These are phyloP conservation scores for Sarocladiaceae sp. DNA, from an alignment of 2,329 filamentous ascomycete genomes.

Conservation along the genomic window DNA sequence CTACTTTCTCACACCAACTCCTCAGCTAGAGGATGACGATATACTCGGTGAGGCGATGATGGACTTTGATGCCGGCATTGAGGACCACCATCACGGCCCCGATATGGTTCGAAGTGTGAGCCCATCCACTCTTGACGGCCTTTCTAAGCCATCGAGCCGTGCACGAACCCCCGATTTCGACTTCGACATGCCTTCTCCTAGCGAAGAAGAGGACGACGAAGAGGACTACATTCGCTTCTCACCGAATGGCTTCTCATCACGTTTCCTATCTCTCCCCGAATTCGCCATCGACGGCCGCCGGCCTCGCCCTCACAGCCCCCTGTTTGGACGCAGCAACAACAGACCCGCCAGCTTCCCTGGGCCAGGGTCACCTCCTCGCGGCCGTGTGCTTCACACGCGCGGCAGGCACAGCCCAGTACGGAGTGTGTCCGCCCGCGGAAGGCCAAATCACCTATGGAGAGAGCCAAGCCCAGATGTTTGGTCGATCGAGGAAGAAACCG, in stretches of 20 bases:
- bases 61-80: conserved; percentile 56
- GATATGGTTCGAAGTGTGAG: conserved; percentile 51
- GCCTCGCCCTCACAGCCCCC: conserved; percentile 26
- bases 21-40: conserved; percentile 36
- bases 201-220: conserved; percentile 43
- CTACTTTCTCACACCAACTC: conserved; percentile 51
- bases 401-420: conserved; percentile 23
- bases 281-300: conserved; percentile 32
- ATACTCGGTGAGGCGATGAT: conserved; percentile 31
- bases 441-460: conserved; percentile 45
- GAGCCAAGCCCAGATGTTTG: conserved; percentile 57
- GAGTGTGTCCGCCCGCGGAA: conserved; percentile 26
- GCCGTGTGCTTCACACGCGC: conserved; percentile 20
- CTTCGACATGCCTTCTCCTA: conserved; percentile 38
- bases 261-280: conserved; percentile 39
- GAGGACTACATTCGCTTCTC: conserved; percentile 48
- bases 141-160: conserved; percentile 30
- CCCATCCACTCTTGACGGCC: conserved; percentile 50
- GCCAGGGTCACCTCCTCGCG: conserved; percentile 24
- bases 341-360: conserved; percentile 24
- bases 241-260: conserved; percentile 27
- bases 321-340: conserved; percentile 25
- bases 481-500: conserved; percentile 56
- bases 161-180: conserved; percentile 31
- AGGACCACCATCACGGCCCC: conserved; percentile 40